Evolutionary conservation across 1,139 yeast species (phyloP), one percentile per base, ranked within the genome.

Genomic region (Suhomyces bokatorum): DNA sequence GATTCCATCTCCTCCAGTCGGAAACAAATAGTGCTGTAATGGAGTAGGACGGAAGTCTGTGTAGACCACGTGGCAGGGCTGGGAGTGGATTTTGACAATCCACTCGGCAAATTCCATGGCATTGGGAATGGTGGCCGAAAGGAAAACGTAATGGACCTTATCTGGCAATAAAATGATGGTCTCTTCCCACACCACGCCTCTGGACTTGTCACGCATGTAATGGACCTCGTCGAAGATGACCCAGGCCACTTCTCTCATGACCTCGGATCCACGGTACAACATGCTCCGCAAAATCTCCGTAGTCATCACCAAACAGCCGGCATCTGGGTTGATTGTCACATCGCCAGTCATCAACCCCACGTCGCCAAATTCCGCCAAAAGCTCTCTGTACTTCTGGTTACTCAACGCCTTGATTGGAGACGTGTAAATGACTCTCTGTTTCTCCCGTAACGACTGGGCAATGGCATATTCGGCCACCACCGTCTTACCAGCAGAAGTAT

Each of bases 141-240:
- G 73, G 55, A 90, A 84, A 14, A 86, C 93, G 58, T 85, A 85
- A 56, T 83, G 87, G 35, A 95, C 97, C 69, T 93, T 95, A 58
- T 91, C 97, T 3, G 99, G 99, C 44, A 93, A 75, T 69, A 93
- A 77, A 51, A 93, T 93, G 54, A 93, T 93, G 16, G 97, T 95
- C 69, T 93, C 99, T 71, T 93, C 99, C 99, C 99, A 93, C 32
- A 93, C 99, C 37, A 93, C 99, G 63, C 99, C 99, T 69, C 99
- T 82, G 52, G 90, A 93, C 56, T 88, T 85, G 64, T 90, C 97
- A 72, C 96, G 84, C 83, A 91, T 91, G 66, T 91, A 91, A 70
- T 91, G 98, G 37, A 91, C 97, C 62, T 91, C 98, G 67, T 90
- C 98, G 57, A 91, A 91, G 35, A 91, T 84, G 40, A 91, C 97